Base-by-base conservation (phyloP, 2,329 filamentous ascomycete genomes). In the Ceratocystis eucalypticola region DNA sequence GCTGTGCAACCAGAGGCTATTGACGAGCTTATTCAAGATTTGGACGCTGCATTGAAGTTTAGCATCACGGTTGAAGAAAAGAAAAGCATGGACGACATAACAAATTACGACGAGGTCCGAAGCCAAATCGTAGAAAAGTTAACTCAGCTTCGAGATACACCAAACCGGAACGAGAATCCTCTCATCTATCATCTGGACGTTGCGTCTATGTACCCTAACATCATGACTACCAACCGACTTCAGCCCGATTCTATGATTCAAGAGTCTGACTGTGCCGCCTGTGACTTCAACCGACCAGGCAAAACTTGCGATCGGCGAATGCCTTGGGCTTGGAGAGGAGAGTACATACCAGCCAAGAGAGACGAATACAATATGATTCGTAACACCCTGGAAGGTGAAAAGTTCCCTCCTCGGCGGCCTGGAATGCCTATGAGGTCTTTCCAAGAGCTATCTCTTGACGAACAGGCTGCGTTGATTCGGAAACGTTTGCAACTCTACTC, bases 331-430 rank as follows among this genome's bases (percentile, higher is more conserved):
- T 99, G 94, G 94, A 86, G 94, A 85, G 94, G 94, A 73, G 94
- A 99, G 74, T 99, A 96, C 72, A 78, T 99, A 30, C 94, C 94
- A 2, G 91, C 94, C 0, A 97, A 99, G 74, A 85, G 91, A 70
- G 93, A 97, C 74, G 94, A 99, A 74, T 99, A 99, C 82, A 97
- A 97, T 77, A 99, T 99, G 94, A 96, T 99, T 72, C 84, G 90
- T 55, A 86, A 94, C 72, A 88, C 92, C 0, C 80, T 97, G 4
- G 89, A 95, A 71, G 96, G 95, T 71, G 95, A 99, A 74, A 87
- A 82, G 63, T 99, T 99, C 70, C 94, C 95, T 0, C 89, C 88
- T 1, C 90, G 87, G 72, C 82, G 78, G 50, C 85, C 89, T 0
- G 89, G 87, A 69, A 82, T 84, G 7, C 87, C 90, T 0, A 75